Base-by-base conservation (phyloP, 345 rosid genomes). In the Nasturtium officinale region DNA sequence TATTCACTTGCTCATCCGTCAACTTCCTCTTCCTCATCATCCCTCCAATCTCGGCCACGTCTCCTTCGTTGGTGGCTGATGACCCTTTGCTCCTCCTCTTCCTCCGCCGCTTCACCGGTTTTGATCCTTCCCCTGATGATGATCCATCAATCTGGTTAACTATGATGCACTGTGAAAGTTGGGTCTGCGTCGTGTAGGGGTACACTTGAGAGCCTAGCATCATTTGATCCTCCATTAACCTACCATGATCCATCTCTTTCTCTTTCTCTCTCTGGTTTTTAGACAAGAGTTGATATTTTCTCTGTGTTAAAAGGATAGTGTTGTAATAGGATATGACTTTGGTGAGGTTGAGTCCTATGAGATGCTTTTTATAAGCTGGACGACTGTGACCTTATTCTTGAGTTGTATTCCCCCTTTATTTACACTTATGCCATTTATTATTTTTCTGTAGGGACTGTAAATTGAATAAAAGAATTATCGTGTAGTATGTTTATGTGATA, bases 21-120 rank as follows among this genome's bases (percentile, higher is more conserved):
- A 95, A 86, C 77, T 90, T 87, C 82, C 97, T 87, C 78, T 95
- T 92, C 85, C 79, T 91, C 35, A 57, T 5, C 67, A 48, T 40
- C 45, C 61, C 57, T 57, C 77, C 65, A 2, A 61, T 25, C 12
- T 79, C 85, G 1, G 26, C 25, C 18, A 64, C 52, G 56, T 47
- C 45, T 8, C 74, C 85, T 16, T 83, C 85, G 37, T 6, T 48
- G 16, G 74, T 53, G n/a, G 59, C n/a, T 5, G 59, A 55, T 33
- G 67, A 64, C 16, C 73, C 87, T 65, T 78, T 85, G 54, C 69
- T 84, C 82, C 80, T 89, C 86, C 78, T 89, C 33, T 88, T 77
- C 73, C 89, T 80, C 32, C 96, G 60, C 40, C 89, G 76, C 38
- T 85, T 84, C 56, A 65, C 67, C 17, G 61, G 76, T 50, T 87